Evolutionary conservation across 805 yeast species (phyloP).

Genomic region (Saturnispora gosingensis): DNA sequence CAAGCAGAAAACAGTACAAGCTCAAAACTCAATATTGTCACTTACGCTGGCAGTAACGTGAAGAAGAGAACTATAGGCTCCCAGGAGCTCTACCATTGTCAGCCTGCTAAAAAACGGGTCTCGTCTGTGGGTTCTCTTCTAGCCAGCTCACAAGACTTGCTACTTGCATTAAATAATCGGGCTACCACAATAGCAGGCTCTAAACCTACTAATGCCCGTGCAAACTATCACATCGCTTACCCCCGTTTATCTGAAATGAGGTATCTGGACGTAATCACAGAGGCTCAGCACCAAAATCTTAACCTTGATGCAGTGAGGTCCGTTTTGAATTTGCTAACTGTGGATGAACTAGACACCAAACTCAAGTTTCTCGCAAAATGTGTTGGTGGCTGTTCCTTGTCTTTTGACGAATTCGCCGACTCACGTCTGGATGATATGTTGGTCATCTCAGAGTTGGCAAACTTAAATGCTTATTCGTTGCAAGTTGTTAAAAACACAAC

Average conservation of each 20-base stretch:
- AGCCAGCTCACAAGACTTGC: not conserved
- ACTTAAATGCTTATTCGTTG: conserved; percentile 2
- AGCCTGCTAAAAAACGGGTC: not conserved
- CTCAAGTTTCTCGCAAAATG: not conserved
- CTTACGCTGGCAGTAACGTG: not conserved
- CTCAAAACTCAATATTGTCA: not conserved
- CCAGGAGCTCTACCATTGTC: not conserved
- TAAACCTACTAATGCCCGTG: not conserved
- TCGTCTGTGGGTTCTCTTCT: not conserved
- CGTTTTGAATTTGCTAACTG: not conserved
- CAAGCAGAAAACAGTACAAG: not conserved
- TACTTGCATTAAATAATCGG: not conserved
- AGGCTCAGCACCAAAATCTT: not conserved
- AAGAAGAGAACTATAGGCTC: not conserved
- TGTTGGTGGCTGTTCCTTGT: not conserved
- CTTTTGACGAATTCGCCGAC: not conserved
- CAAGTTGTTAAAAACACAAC: not conserved
- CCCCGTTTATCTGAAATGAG: not conserved
- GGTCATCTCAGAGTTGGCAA: conserved; percentile 3
- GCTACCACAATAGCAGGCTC: not conserved
- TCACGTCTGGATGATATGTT: not conserved
- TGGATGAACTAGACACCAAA: conserved; percentile 1
- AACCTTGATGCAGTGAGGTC: not conserved
- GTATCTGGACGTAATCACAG: not conserved
- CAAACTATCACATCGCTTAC: not conserved